A percentile compares a stretch with the other conserved stretches of the same genome.
These are phyloP conservation scores for Akanthomyces lecanii DNA, from an alignment of 2,329 filamentous ascomycete species.

Conservation along the genomic window DNA sequence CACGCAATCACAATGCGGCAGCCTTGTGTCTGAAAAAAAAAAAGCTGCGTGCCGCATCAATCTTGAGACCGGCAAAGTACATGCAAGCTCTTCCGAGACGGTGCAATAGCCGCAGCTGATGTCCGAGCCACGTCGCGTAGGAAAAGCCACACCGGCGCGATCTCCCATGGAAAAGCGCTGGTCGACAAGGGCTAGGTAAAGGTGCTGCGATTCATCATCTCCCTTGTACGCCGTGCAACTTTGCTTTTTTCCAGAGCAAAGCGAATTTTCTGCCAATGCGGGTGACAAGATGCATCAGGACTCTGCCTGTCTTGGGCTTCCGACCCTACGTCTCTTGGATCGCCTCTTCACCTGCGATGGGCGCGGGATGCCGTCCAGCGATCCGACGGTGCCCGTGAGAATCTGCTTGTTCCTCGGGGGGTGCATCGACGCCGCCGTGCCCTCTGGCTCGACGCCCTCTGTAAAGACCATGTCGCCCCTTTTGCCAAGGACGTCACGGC, in stretches of 20 bases:
- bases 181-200: not conserved
- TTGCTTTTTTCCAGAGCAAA: too few species aligned
- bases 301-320: not conserved
- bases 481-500: slow-evolving; percentile 55
- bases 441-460: slow-evolving; percentile 40
- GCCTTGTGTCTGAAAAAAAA: not conserved
- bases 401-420: not conserved
- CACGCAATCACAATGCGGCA: not conserved
- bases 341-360: not conserved
- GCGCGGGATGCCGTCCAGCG: not conserved
- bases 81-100: not conserved
- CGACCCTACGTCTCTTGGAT: slow-evolving; percentile 8
- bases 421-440: not conserved
- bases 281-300: not conserved
- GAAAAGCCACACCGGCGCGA: not conserved
- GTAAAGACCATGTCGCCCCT: slow-evolving; percentile 69
- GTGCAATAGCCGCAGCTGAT: not conserved
- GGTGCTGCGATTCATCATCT: too few species aligned
- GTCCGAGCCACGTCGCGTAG: not conserved
- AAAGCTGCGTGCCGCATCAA: not conserved
- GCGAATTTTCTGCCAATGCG: too few species aligned
- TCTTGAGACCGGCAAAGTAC: not conserved
- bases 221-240: too few species aligned
- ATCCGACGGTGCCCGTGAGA: not conserved
- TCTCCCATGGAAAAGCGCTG: not conserved